Evolutionary conservation across 2,329 filamentous ascomycete genomes (phyloP).

Genomic region (Nemania sp.): DNA sequence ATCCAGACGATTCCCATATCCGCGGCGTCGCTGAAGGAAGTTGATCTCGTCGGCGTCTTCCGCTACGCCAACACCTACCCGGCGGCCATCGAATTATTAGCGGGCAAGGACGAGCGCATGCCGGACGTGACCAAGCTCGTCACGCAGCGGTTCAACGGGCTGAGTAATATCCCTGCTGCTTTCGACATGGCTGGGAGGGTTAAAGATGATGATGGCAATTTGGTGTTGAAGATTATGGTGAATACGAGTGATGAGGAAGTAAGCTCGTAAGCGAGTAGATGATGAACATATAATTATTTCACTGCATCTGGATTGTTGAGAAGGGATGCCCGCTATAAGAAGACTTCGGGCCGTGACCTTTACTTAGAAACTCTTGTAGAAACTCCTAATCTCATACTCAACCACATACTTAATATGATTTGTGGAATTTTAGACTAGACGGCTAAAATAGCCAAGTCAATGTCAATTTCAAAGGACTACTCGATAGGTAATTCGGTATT

Average conservation of each 20-base stretch:
- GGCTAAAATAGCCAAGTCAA: too few relatives aligned
- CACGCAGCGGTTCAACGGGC: conserved; percentile 69
- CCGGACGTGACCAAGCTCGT: conserved; percentile 70
- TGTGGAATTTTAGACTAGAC: too few relatives aligned
- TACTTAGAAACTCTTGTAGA: too few relatives aligned
- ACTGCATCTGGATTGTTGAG: too few relatives aligned
- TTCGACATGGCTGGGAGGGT: conserved; percentile 74
- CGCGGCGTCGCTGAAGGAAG: conserved; percentile 72
- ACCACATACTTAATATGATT: too few relatives aligned
- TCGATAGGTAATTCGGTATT: too few relatives aligned
- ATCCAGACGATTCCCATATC: conserved; percentile 75
- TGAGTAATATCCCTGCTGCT: conserved; percentile 65
- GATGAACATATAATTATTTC: not conserved
- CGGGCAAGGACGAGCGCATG: conserved; percentile 53
- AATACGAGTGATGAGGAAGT: conserved; percentile 43
- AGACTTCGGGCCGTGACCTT: too few relatives aligned
- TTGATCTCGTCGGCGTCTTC: conserved; percentile 79
- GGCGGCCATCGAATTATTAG: conserved; percentile 53
- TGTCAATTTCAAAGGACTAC: too few relatives aligned
- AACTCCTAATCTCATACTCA: too few relatives aligned
- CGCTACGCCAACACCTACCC: conserved; percentile 77
- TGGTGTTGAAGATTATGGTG: conserved; percentile 76
- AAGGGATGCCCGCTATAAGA: too few relatives aligned
- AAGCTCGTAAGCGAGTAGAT: conserved; percentile 1
- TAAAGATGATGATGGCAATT: conserved; percentile 67